Evolutionary conservation across 1,284 basidiomycete genomes (phyloP), one percentile per base, ranked within the genome.

Genomic region (Naganishia liquefaciens): DNA sequence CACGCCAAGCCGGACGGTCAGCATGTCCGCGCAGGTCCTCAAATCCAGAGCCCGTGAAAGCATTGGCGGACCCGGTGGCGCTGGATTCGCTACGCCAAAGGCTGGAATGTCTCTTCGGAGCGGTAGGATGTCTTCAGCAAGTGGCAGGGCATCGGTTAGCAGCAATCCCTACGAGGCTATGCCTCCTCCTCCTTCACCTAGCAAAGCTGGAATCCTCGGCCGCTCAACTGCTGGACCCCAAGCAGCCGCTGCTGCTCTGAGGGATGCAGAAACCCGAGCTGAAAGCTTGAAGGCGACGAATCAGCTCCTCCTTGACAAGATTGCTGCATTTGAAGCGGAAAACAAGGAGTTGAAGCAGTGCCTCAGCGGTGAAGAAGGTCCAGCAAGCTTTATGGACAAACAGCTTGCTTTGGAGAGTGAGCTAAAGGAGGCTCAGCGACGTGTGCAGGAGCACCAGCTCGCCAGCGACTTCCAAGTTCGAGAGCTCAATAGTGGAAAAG

Each of bases 251-350:
- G 63, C 54, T 4, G 63, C 50, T 10, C n/a, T 64, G 5, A 57
- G 27, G 3, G 51, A 44, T 21, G 63, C 63, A 21, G 54, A 64
- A 25, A 23, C 53, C 1, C n/a, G 40, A 50, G 46, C 40, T 17
- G 57, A 60, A 49, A 60, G 57, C 23, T 37, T 60, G 57, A 60
- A 60, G 39, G 46, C 30, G 21, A 60, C 57, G 9, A 60, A 60
- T 50, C 57, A 74, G 63, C 76, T 79, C 2, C 70, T 85, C n/a
- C 84, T 85, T 68, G 83, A 86, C 63, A 82, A 81, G 70, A 83
- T 70, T 28, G 66, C 75, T 33, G 68, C 70, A n/a, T 70, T 79
- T 28, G 78, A 80, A 60, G 74, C 74, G 51, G 76, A 77, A 64
- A 79, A 78, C 65, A 69, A 65, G 5, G 73, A 74, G 62, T 67